Evolutionary conservation across 352 stramenopile genomes (phyloP).

Genomic region (Phytophthora citrophthora): DNA sequence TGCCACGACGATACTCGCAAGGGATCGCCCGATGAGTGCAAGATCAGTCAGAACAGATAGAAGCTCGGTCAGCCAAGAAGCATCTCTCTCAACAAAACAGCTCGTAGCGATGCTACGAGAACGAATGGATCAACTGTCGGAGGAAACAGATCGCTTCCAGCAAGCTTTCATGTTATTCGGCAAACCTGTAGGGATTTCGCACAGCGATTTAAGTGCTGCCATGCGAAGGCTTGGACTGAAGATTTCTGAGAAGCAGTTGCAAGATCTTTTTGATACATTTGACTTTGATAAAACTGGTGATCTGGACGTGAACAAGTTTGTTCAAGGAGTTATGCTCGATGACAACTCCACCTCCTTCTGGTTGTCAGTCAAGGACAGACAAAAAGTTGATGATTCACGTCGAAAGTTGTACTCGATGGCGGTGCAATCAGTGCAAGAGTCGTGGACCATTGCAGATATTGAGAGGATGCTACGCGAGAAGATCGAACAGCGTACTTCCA

Average conservation of each 20-base stretch:
- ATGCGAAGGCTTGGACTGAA: conserved; percentile 65
- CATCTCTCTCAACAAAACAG: conserved; percentile 59
- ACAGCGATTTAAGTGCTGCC: conserved; percentile 55
- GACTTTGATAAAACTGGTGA: conserved; percentile 83
- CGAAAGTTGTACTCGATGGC: conserved; percentile 66
- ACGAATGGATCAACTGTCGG: conserved; percentile 69
- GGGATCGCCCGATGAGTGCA: conserved; percentile 16
- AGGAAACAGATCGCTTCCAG: conserved; percentile 76
- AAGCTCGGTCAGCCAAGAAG: conserved; percentile 37
- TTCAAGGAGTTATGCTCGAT: conserved; percentile 79
- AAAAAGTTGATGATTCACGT: conserved; percentile 57
- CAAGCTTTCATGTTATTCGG: conserved; percentile 78
- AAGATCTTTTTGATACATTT: conserved; percentile 70
- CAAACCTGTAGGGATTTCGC: conserved; percentile 68
- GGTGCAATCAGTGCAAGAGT: conserved; percentile 68
- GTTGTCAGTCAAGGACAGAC: conserved; percentile 58
- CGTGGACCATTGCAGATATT: conserved; percentile 80
- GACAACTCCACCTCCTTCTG: conserved; percentile 66
- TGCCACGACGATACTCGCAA: conserved; percentile 57
- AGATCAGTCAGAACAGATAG: conserved; percentile 25
- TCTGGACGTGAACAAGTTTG: conserved; percentile 82
- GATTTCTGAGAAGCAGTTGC: conserved; percentile 55
- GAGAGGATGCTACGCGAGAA: conserved; percentile 84
- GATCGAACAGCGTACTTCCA: conserved; percentile 82
- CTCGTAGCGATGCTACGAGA: conserved; percentile 62